These are phyloP conservation scores for Zelopaecilomyces penicillatus DNA, from an alignment of 2,329 filamentous ascomycete species.

Conservation along the genomic window DNA sequence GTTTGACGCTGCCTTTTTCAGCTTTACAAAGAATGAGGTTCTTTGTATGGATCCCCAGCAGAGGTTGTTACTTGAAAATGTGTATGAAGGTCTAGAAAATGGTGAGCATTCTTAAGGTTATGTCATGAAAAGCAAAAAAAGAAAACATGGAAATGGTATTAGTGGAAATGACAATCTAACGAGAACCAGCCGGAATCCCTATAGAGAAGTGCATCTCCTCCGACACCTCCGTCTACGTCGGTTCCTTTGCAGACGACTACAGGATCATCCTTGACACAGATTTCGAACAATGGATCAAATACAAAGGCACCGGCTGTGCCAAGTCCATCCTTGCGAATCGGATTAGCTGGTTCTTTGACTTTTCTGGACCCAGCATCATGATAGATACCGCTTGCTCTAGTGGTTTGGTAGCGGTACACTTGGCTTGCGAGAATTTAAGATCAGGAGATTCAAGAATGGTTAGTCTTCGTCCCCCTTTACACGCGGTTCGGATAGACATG, in stretches of 20 bases:
- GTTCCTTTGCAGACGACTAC: constrained; percentile 21
- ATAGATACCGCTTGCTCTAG: constrained; percentile 44
- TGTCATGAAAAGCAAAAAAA: no score
- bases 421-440: constrained; percentile 19
- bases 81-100: constrained; percentile 5
- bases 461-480: background rate
- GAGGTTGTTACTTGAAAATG: constrained; percentile 4
- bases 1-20: constrained; percentile 3
- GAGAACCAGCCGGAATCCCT: no score
- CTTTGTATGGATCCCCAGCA: constrained; percentile 7
- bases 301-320: constrained; percentile 32
- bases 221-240: constrained; percentile 2
- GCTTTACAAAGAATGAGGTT: constrained; percentile 4
- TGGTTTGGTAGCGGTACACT: constrained; percentile 36
- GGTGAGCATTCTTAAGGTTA: background rate
- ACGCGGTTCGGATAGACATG: no score
- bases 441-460: constrained; percentile 25
- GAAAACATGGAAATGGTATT: no score
- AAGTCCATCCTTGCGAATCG: constrained; percentile 31
- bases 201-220: background rate
- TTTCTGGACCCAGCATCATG: constrained; percentile 37
- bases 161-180: no score
- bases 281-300: constrained; percentile 19
- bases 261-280: constrained; percentile 21
- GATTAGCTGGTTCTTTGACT: constrained; percentile 39